Evolutionary conservation across 2,329 filamentous ascomycete species (phyloP).

Genomic region (Alternaria sp.): DNA sequence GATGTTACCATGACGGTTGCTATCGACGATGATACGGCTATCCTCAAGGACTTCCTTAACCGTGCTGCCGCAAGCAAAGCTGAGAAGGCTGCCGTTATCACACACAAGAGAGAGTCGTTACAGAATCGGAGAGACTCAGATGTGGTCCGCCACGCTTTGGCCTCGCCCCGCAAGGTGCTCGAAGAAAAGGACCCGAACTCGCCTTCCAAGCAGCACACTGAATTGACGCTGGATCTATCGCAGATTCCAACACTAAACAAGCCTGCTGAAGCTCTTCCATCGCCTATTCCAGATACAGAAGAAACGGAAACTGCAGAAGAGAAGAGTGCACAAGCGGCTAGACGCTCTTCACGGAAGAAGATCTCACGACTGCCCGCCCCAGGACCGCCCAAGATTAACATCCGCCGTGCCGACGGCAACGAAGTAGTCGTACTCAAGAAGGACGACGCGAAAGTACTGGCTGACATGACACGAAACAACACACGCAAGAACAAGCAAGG

Average conservation of each 20-base stretch:
- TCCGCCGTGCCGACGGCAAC: conserved; percentile 54
- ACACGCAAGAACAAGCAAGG: conserved; percentile 62
- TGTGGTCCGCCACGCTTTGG: conserved; percentile 56
- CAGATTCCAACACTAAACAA: conserved; percentile 39
- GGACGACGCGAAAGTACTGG: conserved; percentile 59
- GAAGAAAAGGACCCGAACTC: conserved; percentile 60
- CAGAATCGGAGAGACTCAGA: conserved; percentile 59
- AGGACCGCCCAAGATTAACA: conserved; percentile 53
- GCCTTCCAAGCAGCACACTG: conserved; percentile 51
- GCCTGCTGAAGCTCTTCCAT: conserved; percentile 25
- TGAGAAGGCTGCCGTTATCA: conserved; percentile 44
- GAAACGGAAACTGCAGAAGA: conserved; percentile 26
- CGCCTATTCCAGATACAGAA: conserved; percentile 24
- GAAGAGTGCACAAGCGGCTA: conserved; percentile 29
- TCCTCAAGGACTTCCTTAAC: conserved; percentile 60
- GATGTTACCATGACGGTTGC: conserved; percentile 45
- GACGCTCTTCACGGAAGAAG: conserved; percentile 47
- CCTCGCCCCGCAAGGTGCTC: conserved; percentile 56
- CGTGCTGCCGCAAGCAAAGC: conserved; percentile 60
- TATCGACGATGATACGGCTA: conserved; percentile 58
- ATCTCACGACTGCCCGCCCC: conserved; percentile 48
- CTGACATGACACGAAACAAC: conserved; percentile 57
- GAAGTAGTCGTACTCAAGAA: conserved; percentile 58
- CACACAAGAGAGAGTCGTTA: conserved; percentile 53
- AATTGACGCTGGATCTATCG: conserved; percentile 43